Base-by-base conservation (phyloP, 208 protist species). In the Phytomonas sp. region DNA sequence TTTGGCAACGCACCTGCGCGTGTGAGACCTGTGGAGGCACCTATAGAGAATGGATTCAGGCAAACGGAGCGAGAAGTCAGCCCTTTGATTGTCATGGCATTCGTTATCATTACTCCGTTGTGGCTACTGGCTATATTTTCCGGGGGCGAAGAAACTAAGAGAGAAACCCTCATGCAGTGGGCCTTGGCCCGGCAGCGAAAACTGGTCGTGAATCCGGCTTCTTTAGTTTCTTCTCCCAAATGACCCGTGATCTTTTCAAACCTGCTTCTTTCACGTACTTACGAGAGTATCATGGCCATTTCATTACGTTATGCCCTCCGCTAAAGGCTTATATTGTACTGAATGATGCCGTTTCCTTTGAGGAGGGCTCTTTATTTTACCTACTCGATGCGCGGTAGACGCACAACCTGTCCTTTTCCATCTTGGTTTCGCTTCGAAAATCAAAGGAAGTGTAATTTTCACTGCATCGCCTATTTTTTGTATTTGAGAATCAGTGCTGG, bases 1-100 rank as follows among this genome's bases (percentile, higher is more conserved):
- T 89, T 85, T 62, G 83, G 84, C 56, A 89, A 86, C 36, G 77
- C 84, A 23, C 84, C 84, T 26, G 68, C 73, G n/a, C 77, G 84
- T 26, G 67, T 89, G 32, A 77, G 84, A 0, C 84, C 84, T 0
- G 71, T 80, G 4, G 84, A 89, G 60, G 76, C 73, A 32, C 76
- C 84, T 23, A 11, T 33, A 13, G 76, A 84, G 66, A 62, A 78
- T 65, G 46, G 70, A 17, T 67, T 75, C 28, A 70, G 84, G 33
- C 84, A 89, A 62, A 82, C 73, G 30, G 80, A 85, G 69, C 74
- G 81, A 1, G 84, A 89, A 66, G 69, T 76, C 62, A 89, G 80
- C 72, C 80, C 75, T 17, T 74, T 68, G 6, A 30, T 89, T n/a
- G 71, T 80, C 1, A 65, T 86, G n/a, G 84, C 73, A 20, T 69